Conservation (phyloP, 345 rosid genomes). For the Citrus trifoliata region DNA sequence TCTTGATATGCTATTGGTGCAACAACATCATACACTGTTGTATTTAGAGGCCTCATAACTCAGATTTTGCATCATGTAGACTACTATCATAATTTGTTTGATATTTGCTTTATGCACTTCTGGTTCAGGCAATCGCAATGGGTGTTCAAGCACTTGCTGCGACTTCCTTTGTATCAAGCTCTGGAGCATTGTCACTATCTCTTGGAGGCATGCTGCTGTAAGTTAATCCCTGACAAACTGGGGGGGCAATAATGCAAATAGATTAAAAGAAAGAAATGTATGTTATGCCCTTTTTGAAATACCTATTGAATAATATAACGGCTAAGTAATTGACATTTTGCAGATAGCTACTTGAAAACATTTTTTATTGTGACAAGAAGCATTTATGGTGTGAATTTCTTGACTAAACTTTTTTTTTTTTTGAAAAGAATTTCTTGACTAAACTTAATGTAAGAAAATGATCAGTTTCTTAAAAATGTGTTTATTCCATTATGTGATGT, state of each 20-base stretch:
- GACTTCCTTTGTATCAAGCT: constrained; percentile 51
- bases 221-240: constrained; percentile 30
- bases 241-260: background rate
- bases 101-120: constrained; percentile 8
- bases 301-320: background rate
- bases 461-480: background rate
- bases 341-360: background rate
- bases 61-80: background rate
- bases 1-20: background rate
- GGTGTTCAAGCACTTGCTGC: constrained; percentile 74
- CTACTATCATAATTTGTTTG: background rate
- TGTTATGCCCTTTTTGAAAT: background rate
- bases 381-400: background rate
- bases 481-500: background rate
- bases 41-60: background rate
- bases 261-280: background rate
- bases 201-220: constrained; percentile 91
- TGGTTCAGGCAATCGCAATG: constrained; percentile 62
- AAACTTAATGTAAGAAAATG: background rate
- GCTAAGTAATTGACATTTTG: background rate
- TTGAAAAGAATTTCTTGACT: background rate
- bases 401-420: background rate
- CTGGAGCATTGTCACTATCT: constrained; percentile 60
- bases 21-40: background rate
- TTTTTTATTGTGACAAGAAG: background rate